Percentiles rank a stretch among this genome's conserved stretches.
These are phyloP conservation scores for Backusella psychrophila DNA, from an alignment of 192 early-diverging fungal species.

Conservation along the genomic window DNA sequence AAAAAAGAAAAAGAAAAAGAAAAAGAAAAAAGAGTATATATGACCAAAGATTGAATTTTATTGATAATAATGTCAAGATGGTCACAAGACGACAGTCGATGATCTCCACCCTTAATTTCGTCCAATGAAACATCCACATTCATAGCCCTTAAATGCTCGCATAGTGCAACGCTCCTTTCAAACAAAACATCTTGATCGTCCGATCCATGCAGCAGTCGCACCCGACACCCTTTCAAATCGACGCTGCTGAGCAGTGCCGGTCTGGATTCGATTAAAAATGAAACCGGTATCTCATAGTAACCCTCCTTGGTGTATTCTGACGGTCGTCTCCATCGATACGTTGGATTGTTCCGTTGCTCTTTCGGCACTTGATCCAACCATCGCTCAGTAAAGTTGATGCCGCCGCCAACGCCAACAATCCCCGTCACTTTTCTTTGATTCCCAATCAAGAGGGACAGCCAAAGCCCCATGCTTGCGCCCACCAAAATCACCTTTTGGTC, in stretches of 20 bases:
- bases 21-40: not conserved
- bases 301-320: constrained; percentile 18
- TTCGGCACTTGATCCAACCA: constrained; percentile 25
- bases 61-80: constrained; percentile 11
- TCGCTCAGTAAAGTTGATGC: constrained; percentile 25
- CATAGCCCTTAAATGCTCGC: not conserved
- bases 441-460: constrained; percentile 19
- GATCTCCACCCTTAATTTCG: constrained; percentile 32
- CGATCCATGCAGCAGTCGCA: constrained; percentile 25
- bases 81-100: constrained; percentile 30
- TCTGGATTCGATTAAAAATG: constrained; percentile 16
- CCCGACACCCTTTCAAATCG: not conserved
- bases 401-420: constrained; percentile 30
- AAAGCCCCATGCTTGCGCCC: constrained; percentile 32
- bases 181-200: constrained; percentile 16
- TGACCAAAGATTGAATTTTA: constrained; percentile 1
- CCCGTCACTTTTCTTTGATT: not conserved
- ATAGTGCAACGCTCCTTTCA: not conserved
- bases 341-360: not conserved
- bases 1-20: not conserved
- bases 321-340: constrained; percentile 22
- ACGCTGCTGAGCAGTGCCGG: not conserved
- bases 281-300: constrained; percentile 29
- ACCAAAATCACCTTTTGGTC: constrained; percentile 8
- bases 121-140: constrained; percentile 3